phyloP scores from a whole-genome alignment of 2,329 filamentous ascomycete genomes.

The Sporothrix sp. region DNA sequence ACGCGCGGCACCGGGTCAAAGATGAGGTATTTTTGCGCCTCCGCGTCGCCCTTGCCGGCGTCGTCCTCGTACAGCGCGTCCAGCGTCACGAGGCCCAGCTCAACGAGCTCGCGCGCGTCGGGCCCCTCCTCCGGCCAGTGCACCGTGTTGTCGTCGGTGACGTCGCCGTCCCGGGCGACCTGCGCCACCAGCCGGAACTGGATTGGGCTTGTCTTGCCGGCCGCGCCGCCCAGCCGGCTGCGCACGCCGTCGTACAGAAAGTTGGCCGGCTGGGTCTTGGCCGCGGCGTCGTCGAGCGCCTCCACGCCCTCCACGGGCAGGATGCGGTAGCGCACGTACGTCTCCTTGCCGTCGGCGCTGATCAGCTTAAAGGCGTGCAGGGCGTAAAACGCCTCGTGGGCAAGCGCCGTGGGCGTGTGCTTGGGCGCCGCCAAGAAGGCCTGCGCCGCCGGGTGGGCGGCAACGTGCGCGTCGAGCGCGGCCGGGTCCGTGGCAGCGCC shows the following conservation, averaged over 20 bases:
- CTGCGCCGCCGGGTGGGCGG: slow-evolving; percentile 34
- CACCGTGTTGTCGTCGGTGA: slow-evolving; percentile 21
- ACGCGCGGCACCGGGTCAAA: slow-evolving; percentile 51
- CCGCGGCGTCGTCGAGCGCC: slow-evolving; percentile 29
- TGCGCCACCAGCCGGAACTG: slow-evolving; percentile 41
- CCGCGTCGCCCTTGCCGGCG: slow-evolving; percentile 32
- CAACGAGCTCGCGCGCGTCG: slow-evolving; percentile 37
- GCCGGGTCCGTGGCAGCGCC: slow-evolving; percentile 25
- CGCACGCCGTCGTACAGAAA: slow-evolving; percentile 42
- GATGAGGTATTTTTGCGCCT: slow-evolving; percentile 42
- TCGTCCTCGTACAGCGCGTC: slow-evolving; percentile 28
- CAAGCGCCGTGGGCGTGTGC: slow-evolving; percentile 39
- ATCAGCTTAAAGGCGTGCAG: slow-evolving; percentile 42
- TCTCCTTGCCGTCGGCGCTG: slow-evolving; percentile 30
- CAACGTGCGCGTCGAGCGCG: slow-evolving; percentile 33
- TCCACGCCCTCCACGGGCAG: slow-evolving; percentile 34
- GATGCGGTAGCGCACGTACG: slow-evolving; percentile 39
- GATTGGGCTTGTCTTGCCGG: slow-evolving; percentile 22
- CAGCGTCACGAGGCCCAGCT: slow-evolving; percentile 39
- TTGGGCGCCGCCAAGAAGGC: slow-evolving; percentile 41
- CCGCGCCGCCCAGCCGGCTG: slow-evolving; percentile 24
- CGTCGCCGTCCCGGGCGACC: slow-evolving; percentile 26
- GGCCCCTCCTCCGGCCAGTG: slow-evolving; percentile 48
- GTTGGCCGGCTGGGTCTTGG: slow-evolving; percentile 28
- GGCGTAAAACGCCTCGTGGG: slow-evolving; percentile 36